A percentile compares a stretch with the other conserved stretches of the same genome.
Evolutionary conservation across 2,329 filamentous ascomycete genomes (phyloP).

Genomic region (Aspergillus pseudonomiae): DNA sequence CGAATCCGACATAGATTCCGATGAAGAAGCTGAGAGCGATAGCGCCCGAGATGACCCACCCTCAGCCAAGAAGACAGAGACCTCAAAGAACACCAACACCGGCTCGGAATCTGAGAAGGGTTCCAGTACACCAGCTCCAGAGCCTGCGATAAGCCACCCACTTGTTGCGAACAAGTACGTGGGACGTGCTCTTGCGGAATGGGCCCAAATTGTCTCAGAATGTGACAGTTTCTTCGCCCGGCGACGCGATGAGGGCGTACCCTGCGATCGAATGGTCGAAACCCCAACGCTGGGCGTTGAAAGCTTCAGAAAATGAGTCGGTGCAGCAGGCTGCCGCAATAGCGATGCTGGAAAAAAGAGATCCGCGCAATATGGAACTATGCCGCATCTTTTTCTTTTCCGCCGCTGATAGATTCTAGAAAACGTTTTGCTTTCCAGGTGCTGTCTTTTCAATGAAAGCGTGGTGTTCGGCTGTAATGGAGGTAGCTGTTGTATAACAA

Average conservation of each 20-base stretch:
- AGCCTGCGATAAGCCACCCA: conserved; percentile 29
- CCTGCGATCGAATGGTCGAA: conserved; percentile 59
- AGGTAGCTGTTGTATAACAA: conserved; percentile 1
- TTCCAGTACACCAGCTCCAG: conserved; percentile 9
- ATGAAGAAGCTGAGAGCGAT: conserved; percentile 17
- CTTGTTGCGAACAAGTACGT: conserved; percentile 57
- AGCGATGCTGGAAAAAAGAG: conserved; percentile 23
- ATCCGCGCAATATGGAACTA: not conserved
- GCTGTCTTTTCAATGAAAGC: not conserved
- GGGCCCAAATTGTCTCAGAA: conserved; percentile 63
- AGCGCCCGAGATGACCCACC: conserved; percentile 11
- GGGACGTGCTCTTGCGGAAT: conserved; percentile 67
- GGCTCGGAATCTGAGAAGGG: conserved; percentile 13
- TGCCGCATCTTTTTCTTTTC: not conserved
- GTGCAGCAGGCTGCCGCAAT: conserved; percentile 9
- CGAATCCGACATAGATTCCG: conserved; percentile 21
- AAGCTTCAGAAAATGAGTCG: conserved; percentile 54
- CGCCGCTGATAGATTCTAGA: not conserved
- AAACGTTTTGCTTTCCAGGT: not conserved
- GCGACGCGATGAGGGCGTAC: conserved; percentile 64
- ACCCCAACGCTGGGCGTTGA: conserved; percentile 66
- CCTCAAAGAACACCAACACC: not conserved
- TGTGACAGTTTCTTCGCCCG: conserved; percentile 67
- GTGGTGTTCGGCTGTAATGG: not conserved
- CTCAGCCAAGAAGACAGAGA: conserved; percentile 7